Evolutionary conservation across 2,329 filamentous ascomycete species (phyloP).

Genomic region (Macrophomina pseudophaseolina): DNA sequence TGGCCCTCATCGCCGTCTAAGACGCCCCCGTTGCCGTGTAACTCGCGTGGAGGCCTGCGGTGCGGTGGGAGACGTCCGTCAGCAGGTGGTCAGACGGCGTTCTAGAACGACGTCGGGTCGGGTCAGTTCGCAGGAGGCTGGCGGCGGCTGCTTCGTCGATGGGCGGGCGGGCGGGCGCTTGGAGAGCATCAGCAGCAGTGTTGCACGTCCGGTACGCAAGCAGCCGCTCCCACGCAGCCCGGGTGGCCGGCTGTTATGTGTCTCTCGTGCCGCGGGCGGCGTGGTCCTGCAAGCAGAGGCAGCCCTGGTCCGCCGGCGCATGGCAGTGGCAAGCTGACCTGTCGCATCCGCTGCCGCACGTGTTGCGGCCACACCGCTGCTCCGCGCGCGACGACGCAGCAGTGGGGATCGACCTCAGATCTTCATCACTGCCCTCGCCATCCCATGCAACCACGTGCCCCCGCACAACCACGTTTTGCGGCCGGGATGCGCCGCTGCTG

Average conservation of each 20-base stretch:
- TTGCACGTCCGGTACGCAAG: constrained; percentile 1
- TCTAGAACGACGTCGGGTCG: constrained; percentile 15
- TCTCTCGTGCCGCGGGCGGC: constrained; percentile 12
- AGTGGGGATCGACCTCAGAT: constrained; percentile 26
- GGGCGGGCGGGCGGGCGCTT: not conserved
- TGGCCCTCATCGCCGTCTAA: constrained; percentile 8
- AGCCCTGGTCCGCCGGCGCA: not conserved
- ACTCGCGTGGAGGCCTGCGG: not conserved
- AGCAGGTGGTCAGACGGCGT: constrained; percentile 6
- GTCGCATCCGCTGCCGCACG: constrained; percentile 15
- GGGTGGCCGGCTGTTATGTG: constrained; percentile 13
- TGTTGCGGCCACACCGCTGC: constrained; percentile 22
- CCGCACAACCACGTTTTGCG: constrained; percentile 27
- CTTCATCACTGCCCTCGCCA: constrained; percentile 24
- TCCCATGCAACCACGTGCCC: constrained; percentile 25
- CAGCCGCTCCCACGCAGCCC: constrained; percentile 2
- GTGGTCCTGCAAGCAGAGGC: not conserved
- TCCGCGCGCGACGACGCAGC: constrained; percentile 8
- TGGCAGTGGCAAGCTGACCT: constrained; percentile 17
- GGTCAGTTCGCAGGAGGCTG: constrained; percentile 2
- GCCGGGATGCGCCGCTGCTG: constrained; percentile 23
- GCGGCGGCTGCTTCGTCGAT: not conserved
- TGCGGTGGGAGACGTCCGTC: not conserved
- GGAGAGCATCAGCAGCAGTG: not conserved
- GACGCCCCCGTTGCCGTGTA: constrained; percentile 23